These are phyloP conservation scores for Aspergillus ibericus DNA, from an alignment of 2,329 filamentous ascomycete species.

Conservation along the genomic window DNA sequence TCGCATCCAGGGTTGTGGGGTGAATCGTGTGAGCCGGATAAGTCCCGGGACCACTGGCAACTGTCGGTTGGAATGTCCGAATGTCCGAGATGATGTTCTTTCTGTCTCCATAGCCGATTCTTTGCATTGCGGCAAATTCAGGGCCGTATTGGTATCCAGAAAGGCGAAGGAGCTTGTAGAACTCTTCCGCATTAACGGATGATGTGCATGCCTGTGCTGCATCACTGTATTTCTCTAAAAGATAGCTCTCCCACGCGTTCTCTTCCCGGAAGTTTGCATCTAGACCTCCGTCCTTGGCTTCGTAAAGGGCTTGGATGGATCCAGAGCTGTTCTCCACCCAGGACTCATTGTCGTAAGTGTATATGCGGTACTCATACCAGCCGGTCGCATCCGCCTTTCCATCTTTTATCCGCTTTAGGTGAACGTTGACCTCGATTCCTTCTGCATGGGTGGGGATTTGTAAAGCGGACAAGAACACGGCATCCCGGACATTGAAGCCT, in stretches of 20 bases:
- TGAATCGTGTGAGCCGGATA: slow-evolving; percentile 9
- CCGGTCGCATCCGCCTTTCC: neutral
- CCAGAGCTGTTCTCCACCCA: slow-evolving; percentile 11
- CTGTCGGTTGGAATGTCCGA: neutral
- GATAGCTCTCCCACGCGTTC: neutral
- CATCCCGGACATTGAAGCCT: slow-evolving; percentile 6
- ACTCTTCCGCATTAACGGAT: neutral
- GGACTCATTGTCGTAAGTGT: neutral
- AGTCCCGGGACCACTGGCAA: neutral
- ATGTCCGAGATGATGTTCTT: neutral
- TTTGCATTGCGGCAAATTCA: neutral
- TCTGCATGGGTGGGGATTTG: neutral
- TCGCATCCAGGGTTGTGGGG: slow-evolving; percentile 9
- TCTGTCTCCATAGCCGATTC: neutral
- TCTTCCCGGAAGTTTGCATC: neutral
- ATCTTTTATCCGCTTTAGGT: neutral
- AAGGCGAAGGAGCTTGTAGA: neutral
- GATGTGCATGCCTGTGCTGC: neutral
- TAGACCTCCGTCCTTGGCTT: neutral
- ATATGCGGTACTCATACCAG: slow-evolving; percentile 10
- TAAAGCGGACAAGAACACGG: slow-evolving; percentile 1
- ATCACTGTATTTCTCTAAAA: neutral
- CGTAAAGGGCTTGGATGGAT: slow-evolving; percentile 5
- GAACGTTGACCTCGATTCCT: neutral
- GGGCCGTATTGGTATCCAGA: slow-evolving; percentile 9